A percentile compares a stretch with the other conserved stretches of the same genome.
Conservation (phyloP, 2,329 filamentous ascomycete genomes). For the Pseudocercospora macadamiae region DNA sequence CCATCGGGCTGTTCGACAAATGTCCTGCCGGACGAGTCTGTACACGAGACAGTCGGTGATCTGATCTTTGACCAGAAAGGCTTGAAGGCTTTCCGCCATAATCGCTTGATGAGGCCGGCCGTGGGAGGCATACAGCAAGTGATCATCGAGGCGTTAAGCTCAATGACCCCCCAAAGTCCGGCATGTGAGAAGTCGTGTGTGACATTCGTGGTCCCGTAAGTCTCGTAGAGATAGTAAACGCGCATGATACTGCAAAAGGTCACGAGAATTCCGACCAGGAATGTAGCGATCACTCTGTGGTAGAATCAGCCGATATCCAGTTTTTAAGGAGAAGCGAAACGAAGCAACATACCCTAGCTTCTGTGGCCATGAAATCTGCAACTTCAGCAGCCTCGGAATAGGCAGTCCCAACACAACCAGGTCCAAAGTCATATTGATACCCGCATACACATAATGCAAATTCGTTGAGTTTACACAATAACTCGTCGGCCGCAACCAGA, state of each 20-base stretch:
- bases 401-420: slow-evolving; percentile 1
- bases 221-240: slow-evolving; percentile 10
- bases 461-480: slow-evolving; percentile 4
- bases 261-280: not conserved
- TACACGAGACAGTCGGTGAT: too few species aligned
- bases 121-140: slow-evolving; percentile 13
- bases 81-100: slow-evolving; percentile 5
- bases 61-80: too few species aligned
- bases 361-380: not conserved
- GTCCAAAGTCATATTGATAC: slow-evolving; percentile 4
- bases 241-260: slow-evolving; percentile 11
- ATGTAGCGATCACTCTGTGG: slow-evolving; percentile 6
- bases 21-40: too few species aligned
- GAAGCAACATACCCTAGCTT: slow-evolving; percentile 6
- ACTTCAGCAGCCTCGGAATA: not conserved
- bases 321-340: too few species aligned
- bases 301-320: not conserved
- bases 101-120: slow-evolving; percentile 1
- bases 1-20: too few species aligned
- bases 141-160: slow-evolving; percentile 8
- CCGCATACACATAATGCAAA: slow-evolving; percentile 5
- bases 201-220: not conserved
- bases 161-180: slow-evolving; percentile 6
- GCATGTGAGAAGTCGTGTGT: slow-evolving; percentile 10
- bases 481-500: not conserved